A percentile compares a stretch with the other conserved stretches of the same genome.
phyloP scores from a whole-genome alignment of 2,329 filamentous ascomycete genomes.

The Ambrosiella cleistominuta region DNA sequence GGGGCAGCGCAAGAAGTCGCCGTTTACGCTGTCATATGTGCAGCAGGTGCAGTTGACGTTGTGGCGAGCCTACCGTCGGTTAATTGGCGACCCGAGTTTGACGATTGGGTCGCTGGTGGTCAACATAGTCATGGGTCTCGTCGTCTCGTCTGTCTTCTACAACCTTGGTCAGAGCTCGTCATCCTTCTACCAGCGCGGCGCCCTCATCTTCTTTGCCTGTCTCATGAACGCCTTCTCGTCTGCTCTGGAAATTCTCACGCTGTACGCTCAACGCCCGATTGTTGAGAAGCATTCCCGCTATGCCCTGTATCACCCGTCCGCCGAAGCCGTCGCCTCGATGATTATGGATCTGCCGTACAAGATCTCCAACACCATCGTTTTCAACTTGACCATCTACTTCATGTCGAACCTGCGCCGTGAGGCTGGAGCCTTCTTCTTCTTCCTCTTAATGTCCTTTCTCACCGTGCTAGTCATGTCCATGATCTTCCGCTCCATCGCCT shows the following conservation, averaged over 20 bases:
- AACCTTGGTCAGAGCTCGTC: slow-evolving; percentile 46
- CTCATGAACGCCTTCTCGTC: slow-evolving; percentile 72
- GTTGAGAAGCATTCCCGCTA: slow-evolving; percentile 81
- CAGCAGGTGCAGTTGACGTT: slow-evolving; percentile 69
- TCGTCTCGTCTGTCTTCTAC: slow-evolving; percentile 68
- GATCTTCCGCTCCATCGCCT: slow-evolving; percentile 70
- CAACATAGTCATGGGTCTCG: slow-evolving; percentile 59
- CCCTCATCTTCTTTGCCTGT: slow-evolving; percentile 73
- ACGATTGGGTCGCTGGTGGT: slow-evolving; percentile 51
- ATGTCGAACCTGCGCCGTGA: slow-evolving; percentile 65
- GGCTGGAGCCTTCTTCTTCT: slow-evolving; percentile 68
- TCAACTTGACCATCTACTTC: slow-evolving; percentile 74
- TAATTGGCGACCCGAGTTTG: slow-evolving; percentile 59
- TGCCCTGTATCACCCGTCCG: slow-evolving; percentile 75
- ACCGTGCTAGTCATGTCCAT: slow-evolving; percentile 67
- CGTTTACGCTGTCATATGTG: slow-evolving; percentile 61
- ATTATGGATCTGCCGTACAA: slow-evolving; percentile 75
- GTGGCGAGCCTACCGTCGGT: slow-evolving; percentile 60
- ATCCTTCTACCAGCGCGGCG: slow-evolving; percentile 64
- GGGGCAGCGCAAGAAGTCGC: slow-evolving; percentile 48
- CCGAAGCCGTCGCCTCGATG: slow-evolving; percentile 79
- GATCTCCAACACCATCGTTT: slow-evolving; percentile 52
- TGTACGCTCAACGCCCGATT: slow-evolving; percentile 79
- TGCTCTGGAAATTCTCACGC: slow-evolving; percentile 65
- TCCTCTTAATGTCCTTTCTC: slow-evolving; percentile 56